These are phyloP conservation scores for Metschnikowia colocasiae DNA, from an alignment of 805 yeast species.

Conservation along the genomic window DNA sequence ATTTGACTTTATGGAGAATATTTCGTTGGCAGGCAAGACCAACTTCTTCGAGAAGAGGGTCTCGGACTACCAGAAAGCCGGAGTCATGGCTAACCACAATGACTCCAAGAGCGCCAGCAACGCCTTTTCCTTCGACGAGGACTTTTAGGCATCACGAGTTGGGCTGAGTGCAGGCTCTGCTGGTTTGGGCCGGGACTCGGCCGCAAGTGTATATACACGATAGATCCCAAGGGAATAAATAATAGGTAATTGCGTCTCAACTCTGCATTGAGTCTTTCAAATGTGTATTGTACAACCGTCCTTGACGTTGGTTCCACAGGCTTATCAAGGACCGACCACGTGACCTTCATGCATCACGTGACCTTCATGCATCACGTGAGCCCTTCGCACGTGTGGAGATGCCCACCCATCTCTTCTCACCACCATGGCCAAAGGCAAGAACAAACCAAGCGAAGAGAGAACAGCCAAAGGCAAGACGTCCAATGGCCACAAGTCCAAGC, in stretches of 20 bases:
- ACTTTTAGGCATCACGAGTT: conserved; percentile 48
- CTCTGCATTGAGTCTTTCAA: no score
- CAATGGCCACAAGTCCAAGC: conserved; percentile 56
- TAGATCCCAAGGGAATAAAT: background rate
- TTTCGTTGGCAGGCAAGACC: conserved; percentile 96
- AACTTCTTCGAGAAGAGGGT: conserved; percentile 99
- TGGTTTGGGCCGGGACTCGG: conserved; percentile 4
- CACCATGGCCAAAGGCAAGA: conserved; percentile 54
- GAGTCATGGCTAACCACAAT: conserved; percentile 83
- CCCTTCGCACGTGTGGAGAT: background rate
- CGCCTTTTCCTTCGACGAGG: conserved; percentile 87
- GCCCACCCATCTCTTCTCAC: background rate
- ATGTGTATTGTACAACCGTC: no score
- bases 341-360: no score
- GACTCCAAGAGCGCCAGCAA: conserved; percentile 46
- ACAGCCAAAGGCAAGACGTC: conserved; percentile 38
- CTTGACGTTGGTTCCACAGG: no score
- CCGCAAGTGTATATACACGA: background rate
- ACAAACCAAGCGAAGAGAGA: conserved; percentile 45
- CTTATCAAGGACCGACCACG: no score
- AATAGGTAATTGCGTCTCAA: no score
- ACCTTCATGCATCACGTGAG: background rate
- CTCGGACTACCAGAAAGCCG: conserved; percentile 98
- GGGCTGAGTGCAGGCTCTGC: conserved; percentile 4
- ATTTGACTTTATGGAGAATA: conserved; percentile 98